A percentile compares a stretch with the other conserved stretches of the same genome.
phyloP scores from a whole-genome alignment of 75 land plant genomes.

The Pinus albicaulis region DNA sequence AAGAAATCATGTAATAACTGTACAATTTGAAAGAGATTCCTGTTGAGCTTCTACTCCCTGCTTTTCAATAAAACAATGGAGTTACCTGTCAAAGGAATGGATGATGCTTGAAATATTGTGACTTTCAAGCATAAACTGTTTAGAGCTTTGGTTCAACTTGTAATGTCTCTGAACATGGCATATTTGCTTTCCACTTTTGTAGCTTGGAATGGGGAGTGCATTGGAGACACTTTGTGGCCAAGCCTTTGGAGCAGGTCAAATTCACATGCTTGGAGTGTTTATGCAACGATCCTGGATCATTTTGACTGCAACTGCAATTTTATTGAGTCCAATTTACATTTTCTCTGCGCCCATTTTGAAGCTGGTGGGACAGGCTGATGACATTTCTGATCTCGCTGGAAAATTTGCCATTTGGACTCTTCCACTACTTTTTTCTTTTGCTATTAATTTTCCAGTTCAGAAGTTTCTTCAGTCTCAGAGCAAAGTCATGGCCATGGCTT shows the following conservation, averaged over 20 bases:
- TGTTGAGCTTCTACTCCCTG: no score
- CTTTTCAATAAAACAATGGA: no score
- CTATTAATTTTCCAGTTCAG: constrained; percentile 37
- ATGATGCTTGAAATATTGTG: no score
- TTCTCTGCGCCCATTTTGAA: constrained; percentile 50
- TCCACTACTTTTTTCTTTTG: constrained; percentile 25
- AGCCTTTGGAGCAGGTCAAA: constrained; percentile 76
- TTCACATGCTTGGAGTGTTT: constrained; percentile 63
- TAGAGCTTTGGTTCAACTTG: no score
- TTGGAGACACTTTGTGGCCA: constrained; percentile 90
- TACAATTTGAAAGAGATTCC: no score
- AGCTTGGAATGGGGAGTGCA: constrained; percentile 91
- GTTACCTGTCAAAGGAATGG: no score
- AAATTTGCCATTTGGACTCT: constrained; percentile 18
- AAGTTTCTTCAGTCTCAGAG: constrained; percentile 61
- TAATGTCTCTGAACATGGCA: no score
- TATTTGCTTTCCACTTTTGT: neutral
- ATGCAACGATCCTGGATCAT: constrained; percentile 74
- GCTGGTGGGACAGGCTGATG: constrained; percentile 44
- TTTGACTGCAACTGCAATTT: constrained; percentile 24
- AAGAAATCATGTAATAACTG: no score
- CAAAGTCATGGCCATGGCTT: constrained; percentile 29
- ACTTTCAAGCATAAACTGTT: no score
- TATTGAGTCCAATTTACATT: constrained; percentile 41
- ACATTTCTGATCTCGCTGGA: constrained; percentile 36